Base-by-base conservation (phyloP, 2,329 filamentous ascomycete genomes). In the Falciphora oryzae region DNA sequence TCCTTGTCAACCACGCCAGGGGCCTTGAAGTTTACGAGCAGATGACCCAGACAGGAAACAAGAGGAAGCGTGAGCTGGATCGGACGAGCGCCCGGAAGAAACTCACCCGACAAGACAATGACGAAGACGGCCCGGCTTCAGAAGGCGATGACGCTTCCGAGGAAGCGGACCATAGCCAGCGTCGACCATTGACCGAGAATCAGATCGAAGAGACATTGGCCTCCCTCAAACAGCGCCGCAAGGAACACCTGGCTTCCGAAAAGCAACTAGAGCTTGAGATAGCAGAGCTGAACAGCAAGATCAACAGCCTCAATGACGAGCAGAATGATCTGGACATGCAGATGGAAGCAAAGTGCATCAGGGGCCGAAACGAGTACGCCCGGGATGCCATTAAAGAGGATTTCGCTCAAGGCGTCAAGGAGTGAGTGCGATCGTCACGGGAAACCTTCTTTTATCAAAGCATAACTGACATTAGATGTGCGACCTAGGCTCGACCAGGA, bases 351-450 rank as follows among this genome's bases (percentile, higher is more conserved):
- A 66, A 74, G 7, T 81, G 85, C 66, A 86, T 89, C 64, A 73
- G 76, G 22, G 80, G 79, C 5, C 77, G 86, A 29, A 89, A 89
- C 63, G 70, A 80, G 0, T 86, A 85, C 65, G 83, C 84, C 0
- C 82, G 80, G 63, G 70, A 69, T 0, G 80, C 79, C 0, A 88
- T 89, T 56, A 81, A 83, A 68, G 72, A 77, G 16, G 84, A 89
- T 64, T 89, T 87, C 70, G 84, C 84, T 1, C 75, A 78, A 59
- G 86, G 86, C 0, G 83, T 89, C 63, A 81, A 79, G 67, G 85
- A 88, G 73, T 76, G 68, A 71, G 73, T 69, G 16, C 22, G 16
- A 38, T 63, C n/a, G n/a, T 22, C 3, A 8, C 13, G n/a, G 27
- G 53, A 38, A 14, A 62, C 18, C 4, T 11, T 22, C 32, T 31